Conservation (phyloP, 2,329 filamentous ascomycete species). For the Penicillium capsulatum region DNA sequence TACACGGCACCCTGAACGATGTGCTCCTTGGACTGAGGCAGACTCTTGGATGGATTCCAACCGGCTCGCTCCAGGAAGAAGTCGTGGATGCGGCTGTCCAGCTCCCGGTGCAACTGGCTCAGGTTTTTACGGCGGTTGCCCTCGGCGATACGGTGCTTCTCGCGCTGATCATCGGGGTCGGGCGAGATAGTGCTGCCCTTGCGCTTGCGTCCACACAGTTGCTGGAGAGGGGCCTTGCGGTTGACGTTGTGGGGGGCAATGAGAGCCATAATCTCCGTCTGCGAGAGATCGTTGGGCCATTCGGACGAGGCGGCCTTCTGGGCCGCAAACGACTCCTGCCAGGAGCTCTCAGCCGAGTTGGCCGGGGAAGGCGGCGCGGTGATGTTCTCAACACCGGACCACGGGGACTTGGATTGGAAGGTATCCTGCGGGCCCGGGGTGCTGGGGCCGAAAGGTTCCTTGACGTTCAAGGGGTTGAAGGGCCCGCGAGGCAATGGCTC, state of each 20-base stretch:
- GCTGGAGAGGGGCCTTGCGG: conserved; percentile 39
- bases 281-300: conserved; percentile 35
- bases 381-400: conserved; percentile 28
- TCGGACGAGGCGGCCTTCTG: conserved; percentile 28
- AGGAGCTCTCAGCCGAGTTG: conserved; percentile 37
- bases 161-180: conserved; percentile 37
- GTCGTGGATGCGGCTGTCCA: conserved; percentile 38
- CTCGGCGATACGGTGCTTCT: conserved; percentile 41
- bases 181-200: conserved; percentile 31
- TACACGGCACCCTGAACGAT: conserved; percentile 39
- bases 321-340: conserved; percentile 31
- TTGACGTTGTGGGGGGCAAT: conserved; percentile 37
- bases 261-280: conserved; percentile 32
- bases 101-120: conserved; percentile 36
- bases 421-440: conserved; percentile 34
- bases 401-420: conserved; percentile 33
- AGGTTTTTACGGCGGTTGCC: conserved; percentile 41
- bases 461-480: conserved; percentile 35
- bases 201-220: conserved; percentile 39
- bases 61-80: conserved; percentile 39
- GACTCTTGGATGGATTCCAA: conserved; percentile 39
- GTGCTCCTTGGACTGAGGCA: conserved; percentile 41
- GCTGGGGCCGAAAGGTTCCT: conserved; percentile 27
- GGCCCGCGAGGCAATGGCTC: conserved; percentile 38
- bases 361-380: conserved; percentile 37